phyloP scores from a whole-genome alignment of 2,329 filamentous ascomycete genomes.

The Penicillium brevicompactum region DNA sequence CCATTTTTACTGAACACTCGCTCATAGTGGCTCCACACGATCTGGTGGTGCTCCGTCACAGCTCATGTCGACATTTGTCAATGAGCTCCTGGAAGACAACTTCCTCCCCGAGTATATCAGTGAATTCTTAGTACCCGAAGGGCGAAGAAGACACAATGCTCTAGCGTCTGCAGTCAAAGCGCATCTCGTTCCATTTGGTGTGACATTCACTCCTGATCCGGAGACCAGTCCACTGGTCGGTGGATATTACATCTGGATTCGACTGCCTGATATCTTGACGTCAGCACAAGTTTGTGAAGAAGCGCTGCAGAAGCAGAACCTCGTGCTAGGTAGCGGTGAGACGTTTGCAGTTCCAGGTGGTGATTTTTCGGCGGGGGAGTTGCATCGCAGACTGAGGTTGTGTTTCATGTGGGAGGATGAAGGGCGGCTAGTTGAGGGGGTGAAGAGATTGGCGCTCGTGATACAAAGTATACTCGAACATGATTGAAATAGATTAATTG shows the following conservation, averaged over 20 bases:
- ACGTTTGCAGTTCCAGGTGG: constrained; percentile 52
- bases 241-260: constrained; percentile 19
- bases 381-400: constrained; percentile 13
- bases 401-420: constrained; percentile 23
- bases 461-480: neutral
- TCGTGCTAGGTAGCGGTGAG: constrained; percentile 10
- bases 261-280: constrained; percentile 10
- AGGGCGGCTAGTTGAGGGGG: constrained; percentile 12
- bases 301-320: constrained; percentile 7
- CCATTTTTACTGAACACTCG: neutral
- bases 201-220: constrained; percentile 10
- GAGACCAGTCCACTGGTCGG: constrained; percentile 7
- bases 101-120: constrained; percentile 55
- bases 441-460: constrained; percentile 7
- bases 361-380: constrained; percentile 41
- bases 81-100: constrained; percentile 52
- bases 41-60: constrained; percentile 61
- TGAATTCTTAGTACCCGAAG: constrained; percentile 39
- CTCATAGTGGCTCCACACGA: constrained; percentile 30
- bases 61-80: constrained; percentile 57
- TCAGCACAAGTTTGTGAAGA: constrained; percentile 6
- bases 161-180: constrained; percentile 10
- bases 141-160: constrained; percentile 4
- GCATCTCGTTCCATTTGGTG: constrained; percentile 14
- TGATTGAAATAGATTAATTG: neutral